Percentiles rank a stretch among this genome's conserved stretches.
Conservation (phyloP, 257 asterid genomes). For the Buddleja alternifolia region DNA sequence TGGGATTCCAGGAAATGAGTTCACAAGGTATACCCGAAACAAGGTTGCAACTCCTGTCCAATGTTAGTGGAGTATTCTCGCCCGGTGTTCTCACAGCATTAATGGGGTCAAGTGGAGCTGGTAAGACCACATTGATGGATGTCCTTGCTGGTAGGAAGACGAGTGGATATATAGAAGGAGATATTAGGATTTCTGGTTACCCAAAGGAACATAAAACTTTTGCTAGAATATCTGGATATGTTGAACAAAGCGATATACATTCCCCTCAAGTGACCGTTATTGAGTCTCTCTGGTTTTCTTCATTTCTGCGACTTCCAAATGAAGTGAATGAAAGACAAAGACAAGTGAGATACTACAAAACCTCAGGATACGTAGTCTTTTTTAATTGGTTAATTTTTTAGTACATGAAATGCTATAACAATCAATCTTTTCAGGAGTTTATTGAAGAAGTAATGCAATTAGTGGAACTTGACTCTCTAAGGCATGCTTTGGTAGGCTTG, state of each 20-base stretch:
- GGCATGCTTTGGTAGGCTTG: conserved; percentile 85
- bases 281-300: conserved; percentile 85
- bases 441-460: conserved; percentile 87
- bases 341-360: conserved; percentile 48
- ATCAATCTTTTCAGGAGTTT: conserved; percentile 63
- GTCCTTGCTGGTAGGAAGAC: conserved; percentile 95
- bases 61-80: conserved; percentile 81
- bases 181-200: conserved; percentile 77
- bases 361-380: conserved; percentile 2
- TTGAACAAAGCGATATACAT: conserved; percentile 91
- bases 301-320: conserved; percentile 78
- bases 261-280: conserved; percentile 88
- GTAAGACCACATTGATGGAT: conserved; percentile 95
- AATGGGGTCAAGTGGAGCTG: conserved; percentile 95
- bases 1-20: conserved; percentile 67
- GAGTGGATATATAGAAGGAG: conserved; percentile 86
- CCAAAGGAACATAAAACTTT: conserved; percentile 76
- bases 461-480: conserved; percentile 77
- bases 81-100: conserved; percentile 93
- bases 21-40: conserved; percentile 70
- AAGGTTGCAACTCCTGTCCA: conserved; percentile 72
- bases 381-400: background rate
- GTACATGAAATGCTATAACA: conserved; percentile 7
- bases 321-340: conserved; percentile 68
- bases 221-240: conserved; percentile 91